phyloP scores from a whole-genome alignment of 192 early-diverging fungal species.

The Ambispora gerdemannii region DNA sequence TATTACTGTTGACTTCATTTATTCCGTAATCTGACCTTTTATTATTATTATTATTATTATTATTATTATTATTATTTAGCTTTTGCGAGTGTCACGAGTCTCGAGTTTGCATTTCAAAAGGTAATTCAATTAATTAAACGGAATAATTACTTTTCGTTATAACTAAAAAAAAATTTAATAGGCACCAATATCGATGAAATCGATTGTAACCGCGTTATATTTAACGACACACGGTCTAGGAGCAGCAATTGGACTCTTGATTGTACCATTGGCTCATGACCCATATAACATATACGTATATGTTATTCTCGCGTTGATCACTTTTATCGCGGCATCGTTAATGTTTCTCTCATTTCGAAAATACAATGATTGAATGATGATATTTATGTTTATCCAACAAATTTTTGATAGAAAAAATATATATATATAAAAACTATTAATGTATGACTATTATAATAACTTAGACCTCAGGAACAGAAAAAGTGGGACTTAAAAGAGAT shows the following conservation, averaged over 20 bases:
- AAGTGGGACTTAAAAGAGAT: too few relatives aligned
- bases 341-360: background rate
- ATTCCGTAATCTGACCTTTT: background rate
- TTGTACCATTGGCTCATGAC: conserved; percentile 54
- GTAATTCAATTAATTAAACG: background rate
- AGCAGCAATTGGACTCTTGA: conserved; percentile 51
- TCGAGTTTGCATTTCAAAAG: conserved; percentile 66
- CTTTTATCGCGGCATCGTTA: background rate
- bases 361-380: too few relatives aligned
- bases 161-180: background rate
- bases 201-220: conserved; percentile 66
- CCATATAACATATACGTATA: conserved; percentile 63
- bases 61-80: background rate
- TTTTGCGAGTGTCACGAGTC: conserved; percentile 68
- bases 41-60: background rate
- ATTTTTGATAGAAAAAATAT: too few relatives aligned
- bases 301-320: conserved; percentile 9
- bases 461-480: too few relatives aligned
- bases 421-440: too few relatives aligned
- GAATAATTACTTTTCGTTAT: background rate
- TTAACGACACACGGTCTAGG: conserved; percentile 57
- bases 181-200: conserved; percentile 62
- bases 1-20: too few relatives aligned
- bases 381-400: too few relatives aligned
- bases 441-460: too few relatives aligned